Base-by-base conservation (phyloP, 306 rosid species). In the Parietaria judaica region DNA sequence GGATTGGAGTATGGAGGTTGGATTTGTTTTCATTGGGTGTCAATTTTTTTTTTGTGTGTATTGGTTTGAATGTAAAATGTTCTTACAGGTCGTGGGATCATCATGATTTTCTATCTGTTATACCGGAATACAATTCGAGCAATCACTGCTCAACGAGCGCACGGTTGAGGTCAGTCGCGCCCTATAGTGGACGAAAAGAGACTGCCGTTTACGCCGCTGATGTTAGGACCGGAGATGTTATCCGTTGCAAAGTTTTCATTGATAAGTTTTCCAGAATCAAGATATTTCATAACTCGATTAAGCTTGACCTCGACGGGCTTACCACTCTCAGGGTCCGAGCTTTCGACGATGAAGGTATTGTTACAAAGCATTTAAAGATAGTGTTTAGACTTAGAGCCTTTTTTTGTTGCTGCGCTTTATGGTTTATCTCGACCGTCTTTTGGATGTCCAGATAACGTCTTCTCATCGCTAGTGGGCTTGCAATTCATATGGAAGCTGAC, bases 301-400 rank as follows among this genome's bases (percentile, higher is more conserved):
- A 91, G 74, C 98, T 91, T 74, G 98, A 91, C 79, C 76, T 91
- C 51, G 96, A 91, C 58, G 98, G 98, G 74, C 96, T 91, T 75
- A 86, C 96, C 72, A 91, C 95, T 7, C 86, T 91, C 7, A 95
- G 76, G 0, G 80, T 85, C 61, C 90, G 96, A 0, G 98, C 98
- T 74, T 91, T 91, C 51, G 98, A 91, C 62, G 64, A 58, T 14
- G 85, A 91, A 91, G 97, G 97, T 90, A 76, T 61, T 59, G 52
- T 16, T 41, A 13, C 38, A 14, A 59, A 51, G 58, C 35, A 7
- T 13, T 63, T 35, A 43, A 4, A 59, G 51, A 31, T 54, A 23
- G 31, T 23, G 31, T 23, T 23, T 23, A 23, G 31, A 23, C 2
- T 23, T 23, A 23, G 31, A 23, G 31, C 31, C 31, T 1, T 23